These are phyloP conservation scores for Agaricus sinodeliciosus DNA, from an alignment of 768 basidiomycete genomes.

Conservation along the genomic window DNA sequence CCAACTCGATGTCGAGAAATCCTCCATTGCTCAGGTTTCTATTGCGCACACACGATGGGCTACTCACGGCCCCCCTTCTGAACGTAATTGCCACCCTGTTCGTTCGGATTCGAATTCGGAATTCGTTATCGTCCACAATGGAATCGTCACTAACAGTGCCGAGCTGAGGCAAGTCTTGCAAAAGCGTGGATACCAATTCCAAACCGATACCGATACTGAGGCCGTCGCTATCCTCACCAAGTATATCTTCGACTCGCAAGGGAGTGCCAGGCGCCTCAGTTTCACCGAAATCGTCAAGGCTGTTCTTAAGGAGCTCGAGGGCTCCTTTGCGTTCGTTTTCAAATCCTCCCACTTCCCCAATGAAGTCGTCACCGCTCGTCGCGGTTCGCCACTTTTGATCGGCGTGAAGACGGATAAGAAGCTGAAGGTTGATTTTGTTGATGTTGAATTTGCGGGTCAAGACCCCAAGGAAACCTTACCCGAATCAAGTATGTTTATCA, in stretches of 20 bases:
- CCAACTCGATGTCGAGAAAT: conserved; percentile 65
- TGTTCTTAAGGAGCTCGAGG: conserved; percentile 95
- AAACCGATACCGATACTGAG: conserved; percentile 96
- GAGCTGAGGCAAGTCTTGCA: conserved; percentile 90
- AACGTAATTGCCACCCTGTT: conserved; percentile 92
- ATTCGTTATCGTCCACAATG: conserved; percentile 96
- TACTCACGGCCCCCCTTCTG: conserved; percentile 88
- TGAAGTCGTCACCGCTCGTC: conserved; percentile 91
- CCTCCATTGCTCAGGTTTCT: conserved; percentile 80
- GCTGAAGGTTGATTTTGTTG: conserved; percentile 99
- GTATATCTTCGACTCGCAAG: conserved; percentile 91
- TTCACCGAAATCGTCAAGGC: conserved; percentile 94
- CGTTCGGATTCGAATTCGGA: conserved; percentile 74
- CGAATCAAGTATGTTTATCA: conserved; percentile 33
- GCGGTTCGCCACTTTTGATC: conserved; percentile 92
- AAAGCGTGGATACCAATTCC: conserved; percentile 92
- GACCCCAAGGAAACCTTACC: conserved; percentile 40
- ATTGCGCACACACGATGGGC: conserved; percentile 99
- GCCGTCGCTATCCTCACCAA: conserved; percentile 94
- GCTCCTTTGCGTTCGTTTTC: conserved; percentile 99
- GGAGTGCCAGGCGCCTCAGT: conserved; percentile 57
- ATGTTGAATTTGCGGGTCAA: conserved; percentile 87
- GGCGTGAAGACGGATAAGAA: conserved; percentile 99
- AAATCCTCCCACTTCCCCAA: conserved; percentile 95
- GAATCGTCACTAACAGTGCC: conserved; percentile 91